Base-by-base conservation (phyloP, 2,329 filamentous ascomycete genomes). In the Fusarium coicis region DNA sequence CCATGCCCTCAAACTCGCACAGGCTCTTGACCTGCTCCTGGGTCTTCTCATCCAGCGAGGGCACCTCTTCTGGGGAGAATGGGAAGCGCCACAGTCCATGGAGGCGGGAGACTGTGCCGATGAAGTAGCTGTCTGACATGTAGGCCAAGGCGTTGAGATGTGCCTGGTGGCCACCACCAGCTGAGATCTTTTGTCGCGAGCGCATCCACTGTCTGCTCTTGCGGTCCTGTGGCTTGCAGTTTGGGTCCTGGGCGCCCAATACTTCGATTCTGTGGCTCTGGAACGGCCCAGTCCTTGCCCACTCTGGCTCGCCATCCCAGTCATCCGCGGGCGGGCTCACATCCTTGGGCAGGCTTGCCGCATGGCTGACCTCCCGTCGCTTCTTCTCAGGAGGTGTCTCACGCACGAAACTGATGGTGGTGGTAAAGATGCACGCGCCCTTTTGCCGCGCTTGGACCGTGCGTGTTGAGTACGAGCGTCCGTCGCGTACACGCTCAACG, bases 391-490 rank as follows among this genome's bases (percentile, higher is more conserved):
- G 89, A 71, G 86, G 88, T 68, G 86, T 88, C 77, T 92, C 90
- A 23, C 90, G 87, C 79, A 93, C 92, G 81, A 99, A 98, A 72
- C 93, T 96, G 83, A 97, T 90, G 10, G 96, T 99, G 4, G 94
- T 96, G 23, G 96, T 98, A 84, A 98, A 98, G 83, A 99, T 98
- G 79, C 93, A 93, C 68, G 91, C 90, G 15, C 95, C 96, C 44
- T 91, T 88, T 84, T 99, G 96, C 34, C 95, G 88, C 37, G 96
- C 96, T 83, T 98, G 96, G n/a, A 99, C 96, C 2, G 96, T 98
- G 61, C 96, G 89, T 42, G 96, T 98, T 61, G 94, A 92, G 81
- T 95, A 99, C 57, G 93, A 95, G 67, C 92, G 91, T 14, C 96
- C 96, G 80, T 97, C 94, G 62, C 96, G 92, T 53, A 99, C 94